These are phyloP conservation scores for Bauhinia variegata DNA, from an alignment of 306 rosid genomes.

Conservation along the genomic window DNA sequence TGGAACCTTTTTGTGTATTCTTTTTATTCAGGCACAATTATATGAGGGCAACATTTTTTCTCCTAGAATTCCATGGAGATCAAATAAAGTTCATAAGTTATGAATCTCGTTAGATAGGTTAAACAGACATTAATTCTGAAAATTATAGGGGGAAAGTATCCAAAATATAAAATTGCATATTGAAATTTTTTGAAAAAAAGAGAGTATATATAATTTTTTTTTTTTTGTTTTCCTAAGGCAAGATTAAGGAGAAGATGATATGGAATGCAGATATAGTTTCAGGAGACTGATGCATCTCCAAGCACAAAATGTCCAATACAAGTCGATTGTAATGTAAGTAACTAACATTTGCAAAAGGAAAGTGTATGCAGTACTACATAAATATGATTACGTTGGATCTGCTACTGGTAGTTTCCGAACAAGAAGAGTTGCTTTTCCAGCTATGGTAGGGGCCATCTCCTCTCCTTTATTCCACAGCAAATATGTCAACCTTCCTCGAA, in stretches of 20 bases:
- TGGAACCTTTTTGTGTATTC: background rate
- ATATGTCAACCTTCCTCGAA: constrained; percentile 73
- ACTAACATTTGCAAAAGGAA: constrained; percentile 25
- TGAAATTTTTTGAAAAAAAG: too few relatives aligned
- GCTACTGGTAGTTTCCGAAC: constrained; percentile 73
- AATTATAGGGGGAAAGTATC: too few relatives aligned
- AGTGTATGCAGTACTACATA: constrained; percentile 16
- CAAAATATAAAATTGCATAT: too few relatives aligned
- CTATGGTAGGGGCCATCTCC: constrained; percentile 82
- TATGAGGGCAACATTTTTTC: too few relatives aligned
- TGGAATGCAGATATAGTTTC: background rate
- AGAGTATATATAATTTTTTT: too few relatives aligned
- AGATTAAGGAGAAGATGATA: background rate
- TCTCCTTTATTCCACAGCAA: constrained; percentile 82
- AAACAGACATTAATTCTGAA: too few relatives aligned
- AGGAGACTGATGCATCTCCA: constrained; percentile 8
- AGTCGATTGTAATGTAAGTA: constrained; percentile 25
- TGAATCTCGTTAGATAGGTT: too few relatives aligned
- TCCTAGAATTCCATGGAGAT: too few relatives aligned
- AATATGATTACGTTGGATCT: constrained; percentile 61
- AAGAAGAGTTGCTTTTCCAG: constrained; percentile 71
- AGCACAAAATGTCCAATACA: constrained; percentile 26
- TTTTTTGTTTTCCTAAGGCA: background rate
- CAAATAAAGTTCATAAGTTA: too few relatives aligned
- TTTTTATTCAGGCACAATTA: too few relatives aligned